Evolutionary conservation across 768 basidiomycete genomes (phyloP), one percentile per base, ranked within the genome.

Genomic region (Rhizopogon rudus): DNA sequence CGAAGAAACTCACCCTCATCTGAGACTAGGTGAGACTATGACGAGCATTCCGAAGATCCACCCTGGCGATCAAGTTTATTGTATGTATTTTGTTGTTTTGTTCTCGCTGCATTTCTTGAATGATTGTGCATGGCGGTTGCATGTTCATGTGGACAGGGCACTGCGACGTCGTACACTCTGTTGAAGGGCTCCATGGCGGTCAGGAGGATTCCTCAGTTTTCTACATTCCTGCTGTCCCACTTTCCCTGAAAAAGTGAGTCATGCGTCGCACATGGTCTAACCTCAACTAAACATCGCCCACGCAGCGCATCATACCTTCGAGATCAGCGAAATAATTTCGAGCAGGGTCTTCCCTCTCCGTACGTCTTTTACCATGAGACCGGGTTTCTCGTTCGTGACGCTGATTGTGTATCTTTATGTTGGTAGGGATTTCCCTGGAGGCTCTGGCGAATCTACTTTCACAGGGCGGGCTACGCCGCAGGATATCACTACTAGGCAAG

Each of bases 51-150:
- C 86, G 0, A 68, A 54, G 16, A 82, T 88, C 2, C 69, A 80
- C 42, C 83, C 85, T 3, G 85, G 85, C 0, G 82, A 87, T 65
- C 81, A 85, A 60, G 83, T 83, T 14, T 81, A 81, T 53, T 83
- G 81, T 81, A 53, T 50, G 69, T 66, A 40, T 17, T 41, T 40
- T 28, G n/a, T 42, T 28, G 3, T 8, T 33, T 33, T 41, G 28
- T 25, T 25, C 16, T 42, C 8, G 28, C 3, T 16, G 8, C 14
- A 46, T 48, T 39, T n/a, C 3, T 25, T 25, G 25, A 50, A 13
- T 29, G n/a, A 7, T 16, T 16, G 13, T 16, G 39, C 16, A 6
- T 1, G 17, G n/a, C 4, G 10, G 17, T 20, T 13, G 14, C 17
- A 6, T 29, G n/a, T 8, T 51, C 41, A 44, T 12, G 22, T 8